Conservation (phyloP, 306 rosid species). For the Vigna radiata region DNA sequence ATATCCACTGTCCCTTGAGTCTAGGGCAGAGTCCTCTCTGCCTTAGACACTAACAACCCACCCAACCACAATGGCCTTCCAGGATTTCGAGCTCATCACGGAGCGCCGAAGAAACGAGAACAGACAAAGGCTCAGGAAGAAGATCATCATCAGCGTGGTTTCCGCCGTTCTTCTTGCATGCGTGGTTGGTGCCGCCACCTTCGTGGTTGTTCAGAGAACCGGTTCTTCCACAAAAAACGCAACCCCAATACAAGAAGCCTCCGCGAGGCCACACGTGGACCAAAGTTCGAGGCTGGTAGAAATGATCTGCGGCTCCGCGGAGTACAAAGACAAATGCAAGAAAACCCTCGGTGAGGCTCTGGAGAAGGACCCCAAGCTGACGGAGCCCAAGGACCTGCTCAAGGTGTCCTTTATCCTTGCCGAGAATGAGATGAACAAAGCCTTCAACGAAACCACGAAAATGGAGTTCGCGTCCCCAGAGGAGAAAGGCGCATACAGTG, state of each 20-base stretch:
- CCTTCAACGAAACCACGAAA: slow-evolving; percentile 39
- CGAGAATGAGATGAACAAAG: slow-evolving; percentile 48
- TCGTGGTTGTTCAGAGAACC: slow-evolving; percentile 2
- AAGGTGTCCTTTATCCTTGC: slow-evolving; percentile 50
- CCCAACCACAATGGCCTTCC: slow-evolving; percentile 61
- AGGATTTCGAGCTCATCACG: slow-evolving; percentile 72
- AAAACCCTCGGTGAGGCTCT: slow-evolving; percentile 43
- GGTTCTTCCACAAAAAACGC: not conserved
- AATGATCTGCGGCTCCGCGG: slow-evolving; percentile 52
- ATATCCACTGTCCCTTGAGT: slow-evolving; percentile 12
- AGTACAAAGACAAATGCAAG: slow-evolving; percentile 62
- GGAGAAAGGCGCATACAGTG: slow-evolving; percentile 66
- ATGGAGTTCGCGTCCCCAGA: slow-evolving; percentile 40
- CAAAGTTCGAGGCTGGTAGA: slow-evolving; percentile 39
- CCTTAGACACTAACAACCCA: slow-evolving; percentile 50
- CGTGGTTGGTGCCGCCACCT: slow-evolving; percentile 48
- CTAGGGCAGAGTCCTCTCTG: slow-evolving; percentile 82
- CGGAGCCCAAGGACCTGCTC: slow-evolving; percentile 58
- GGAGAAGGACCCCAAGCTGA: not conserved
- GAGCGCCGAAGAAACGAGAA: slow-evolving; percentile 60
- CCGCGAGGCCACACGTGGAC: not conserved
- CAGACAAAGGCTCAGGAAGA: slow-evolving; percentile 42
- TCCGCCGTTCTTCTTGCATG: slow-evolving; percentile 46
- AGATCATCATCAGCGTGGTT: slow-evolving; percentile 44
- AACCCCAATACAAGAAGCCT: not conserved